Conservation (phyloP, 352 stramenopile genomes). For the Pythium plurisporium region DNA sequence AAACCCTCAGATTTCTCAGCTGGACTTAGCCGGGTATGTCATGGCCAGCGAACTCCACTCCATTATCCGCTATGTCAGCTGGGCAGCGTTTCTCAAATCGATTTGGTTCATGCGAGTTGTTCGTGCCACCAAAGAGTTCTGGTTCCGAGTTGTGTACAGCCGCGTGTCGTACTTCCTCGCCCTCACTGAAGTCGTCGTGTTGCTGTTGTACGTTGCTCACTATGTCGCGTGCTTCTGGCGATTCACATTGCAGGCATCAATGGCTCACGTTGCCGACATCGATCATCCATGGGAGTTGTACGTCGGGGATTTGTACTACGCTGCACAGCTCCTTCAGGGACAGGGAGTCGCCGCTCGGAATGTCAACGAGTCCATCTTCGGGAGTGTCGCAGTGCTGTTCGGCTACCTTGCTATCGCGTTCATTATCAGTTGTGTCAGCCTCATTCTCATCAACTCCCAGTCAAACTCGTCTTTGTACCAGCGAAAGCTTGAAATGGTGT, state of each 20-base stretch:
- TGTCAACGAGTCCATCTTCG: slow-evolving; percentile 11
- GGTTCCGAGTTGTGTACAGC: slow-evolving; percentile 16
- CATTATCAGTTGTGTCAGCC: slow-evolving; percentile 12
- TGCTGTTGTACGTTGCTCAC: slow-evolving; percentile 29
- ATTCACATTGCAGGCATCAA: slow-evolving; percentile 10
- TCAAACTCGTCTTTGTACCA: slow-evolving; percentile 27
- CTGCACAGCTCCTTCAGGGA: slow-evolving; percentile 17
- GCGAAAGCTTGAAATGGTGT: slow-evolving; percentile 33
- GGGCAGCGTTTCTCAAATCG: slow-evolving; percentile 13
- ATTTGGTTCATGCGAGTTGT: slow-evolving; percentile 22
- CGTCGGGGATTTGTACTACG: slow-evolving; percentile 15
- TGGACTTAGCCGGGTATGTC: neutral
- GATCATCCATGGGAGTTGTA: slow-evolving; percentile 17
- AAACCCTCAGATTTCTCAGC: neutral
- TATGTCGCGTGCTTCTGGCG: slow-evolving; percentile 31
- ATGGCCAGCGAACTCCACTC: slow-evolving; percentile 10
- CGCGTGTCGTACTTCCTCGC: slow-evolving; percentile 16
- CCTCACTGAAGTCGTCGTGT: slow-evolving; percentile 19
- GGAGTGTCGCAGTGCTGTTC: slow-evolving; percentile 11
- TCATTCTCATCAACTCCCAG: slow-evolving; percentile 18
- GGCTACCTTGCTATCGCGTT: slow-evolving; percentile 20
- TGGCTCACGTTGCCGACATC: neutral
- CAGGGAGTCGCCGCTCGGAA: neutral
- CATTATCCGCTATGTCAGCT: slow-evolving; percentile 17
- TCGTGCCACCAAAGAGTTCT: slow-evolving; percentile 17